Evolutionary conservation across 495 filamentous ascomycete genomes (phyloP), one percentile per base, ranked within the genome.

Genomic region (Neurospora discreta): DNA sequence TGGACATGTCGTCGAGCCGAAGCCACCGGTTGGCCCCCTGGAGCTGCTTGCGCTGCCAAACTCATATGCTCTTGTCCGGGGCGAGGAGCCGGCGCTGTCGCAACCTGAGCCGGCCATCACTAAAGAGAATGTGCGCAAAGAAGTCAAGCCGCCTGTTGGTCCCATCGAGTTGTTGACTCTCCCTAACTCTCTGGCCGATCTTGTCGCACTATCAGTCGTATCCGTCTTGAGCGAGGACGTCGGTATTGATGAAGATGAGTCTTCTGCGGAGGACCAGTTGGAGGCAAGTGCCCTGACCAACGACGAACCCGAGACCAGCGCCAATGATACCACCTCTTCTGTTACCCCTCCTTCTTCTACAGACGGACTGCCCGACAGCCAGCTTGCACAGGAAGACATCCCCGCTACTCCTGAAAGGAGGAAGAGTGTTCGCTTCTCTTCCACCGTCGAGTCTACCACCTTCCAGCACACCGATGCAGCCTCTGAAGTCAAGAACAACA

Each of bases 341-440:
- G 16, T 67, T 67, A 18, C 70, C 3, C 71, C 69, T 15, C 42
- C 68, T 20, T 67, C 39, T 0, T 69, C 71, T 9, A 65, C 73
- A 0, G 67, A 70, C 39, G 74, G 58, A 2, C 73, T 15, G 39
- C 69, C 67, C 30, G 41, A 33, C 42, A 44, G 18, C 20, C 26
- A 36, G 26, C 46, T 23, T 16, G 9, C 58, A 23, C 73, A 39
- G 42, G 23, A 67, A 46, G 73, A 15, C 46, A 52, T 3, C 41
- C 68, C 3, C 39, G 44, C 70, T 73, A 39, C 18, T 76, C 8
- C 15, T 65, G 84, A 85, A 71, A 81, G 81, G 58, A 79, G 78
- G 68, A 91, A 91, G 80, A 87, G 85, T 58, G 89, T 91, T 16
- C 86, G 87, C 16, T 91, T 91, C 74, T 90, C 90, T 5, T 85